Conservation (phyloP, 305 asterid genomes). For the Ruellia speciosa region DNA sequence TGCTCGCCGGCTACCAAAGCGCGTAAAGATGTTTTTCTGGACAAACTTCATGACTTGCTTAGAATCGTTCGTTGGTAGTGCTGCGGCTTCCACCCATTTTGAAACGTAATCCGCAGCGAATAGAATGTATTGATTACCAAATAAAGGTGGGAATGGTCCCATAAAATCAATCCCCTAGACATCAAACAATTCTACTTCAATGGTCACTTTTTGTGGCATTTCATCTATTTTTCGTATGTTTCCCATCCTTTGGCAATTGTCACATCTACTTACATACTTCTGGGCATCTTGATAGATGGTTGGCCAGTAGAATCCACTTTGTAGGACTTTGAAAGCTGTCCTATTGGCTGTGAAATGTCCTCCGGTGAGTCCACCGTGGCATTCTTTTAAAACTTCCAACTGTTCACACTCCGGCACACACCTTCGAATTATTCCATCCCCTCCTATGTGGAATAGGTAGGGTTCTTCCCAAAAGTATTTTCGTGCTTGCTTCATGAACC, state of each 20-base stretch:
- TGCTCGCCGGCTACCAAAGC: neutral
- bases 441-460: too few species aligned
- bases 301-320: too few species aligned
- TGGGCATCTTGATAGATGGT: neutral
- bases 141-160: neutral
- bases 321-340: too few species aligned
- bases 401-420: neutral
- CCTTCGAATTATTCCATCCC: too few species aligned
- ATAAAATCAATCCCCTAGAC: slow-evolving; percentile 1
- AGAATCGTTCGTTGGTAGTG: neutral
- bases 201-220: neutral
- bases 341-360: too few species aligned
- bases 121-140: neutral
- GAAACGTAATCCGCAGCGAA: neutral
- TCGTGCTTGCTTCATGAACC: too few species aligned
- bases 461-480: too few species aligned
- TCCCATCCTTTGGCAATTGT: neutral
- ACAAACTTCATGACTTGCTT: neutral
- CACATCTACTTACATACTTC: neutral
- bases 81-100: neutral
- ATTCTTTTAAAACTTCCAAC: neutral
- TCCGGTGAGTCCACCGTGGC: too few species aligned
- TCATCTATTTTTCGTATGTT: neutral
- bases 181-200: slow-evolving; percentile 4
- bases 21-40: neutral